phyloP scores from a whole-genome alignment of 139 green algal species.

The Gonium pectorale region DNA sequence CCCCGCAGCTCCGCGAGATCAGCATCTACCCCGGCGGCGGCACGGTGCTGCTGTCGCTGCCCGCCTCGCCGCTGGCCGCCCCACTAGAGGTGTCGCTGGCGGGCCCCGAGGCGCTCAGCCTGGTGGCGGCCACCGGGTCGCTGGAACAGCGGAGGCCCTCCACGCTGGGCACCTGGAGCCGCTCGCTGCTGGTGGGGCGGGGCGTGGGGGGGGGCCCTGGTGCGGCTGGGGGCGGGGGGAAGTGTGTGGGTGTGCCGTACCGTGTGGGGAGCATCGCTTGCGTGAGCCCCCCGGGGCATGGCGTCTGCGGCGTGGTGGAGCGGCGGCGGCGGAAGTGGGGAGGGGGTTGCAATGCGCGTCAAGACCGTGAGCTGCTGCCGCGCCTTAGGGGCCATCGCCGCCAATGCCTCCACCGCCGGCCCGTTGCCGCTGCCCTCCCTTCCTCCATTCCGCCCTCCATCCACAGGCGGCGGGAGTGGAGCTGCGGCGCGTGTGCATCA shows the following conservation, averaged over 20 bases:
- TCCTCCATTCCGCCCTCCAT: background rate
- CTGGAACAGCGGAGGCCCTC: constrained; percentile 35
- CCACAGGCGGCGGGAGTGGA: constrained; percentile 3
- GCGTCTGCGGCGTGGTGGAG: too few species aligned
- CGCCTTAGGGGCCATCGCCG: too few species aligned
- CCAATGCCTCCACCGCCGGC: too few species aligned
- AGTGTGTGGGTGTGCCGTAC: too few species aligned
- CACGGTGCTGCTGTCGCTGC: constrained; percentile 31
- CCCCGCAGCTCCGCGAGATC: constrained; percentile 18
- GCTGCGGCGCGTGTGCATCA: constrained; percentile 42
- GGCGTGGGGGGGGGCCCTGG: background rate
- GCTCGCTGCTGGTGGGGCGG: constrained; percentile 20
- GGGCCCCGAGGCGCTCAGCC: constrained; percentile 29
- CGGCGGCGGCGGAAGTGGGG: background rate
- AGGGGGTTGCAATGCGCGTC: too few species aligned
- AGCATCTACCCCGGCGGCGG: constrained; percentile 40
- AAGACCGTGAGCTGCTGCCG: too few species aligned
- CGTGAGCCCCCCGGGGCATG: too few species aligned
- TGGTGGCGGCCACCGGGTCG: constrained; percentile 27
- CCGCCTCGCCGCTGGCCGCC: background rate
- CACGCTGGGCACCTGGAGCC: constrained; percentile 32
- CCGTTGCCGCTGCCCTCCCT: background rate
- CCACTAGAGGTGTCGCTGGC: constrained; percentile 17
- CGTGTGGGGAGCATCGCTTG: too few species aligned
- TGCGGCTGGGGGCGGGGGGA: background rate